phyloP scores from a whole-genome alignment of 768 basidiomycete species.

The Pulveroboletus sp. region DNA sequence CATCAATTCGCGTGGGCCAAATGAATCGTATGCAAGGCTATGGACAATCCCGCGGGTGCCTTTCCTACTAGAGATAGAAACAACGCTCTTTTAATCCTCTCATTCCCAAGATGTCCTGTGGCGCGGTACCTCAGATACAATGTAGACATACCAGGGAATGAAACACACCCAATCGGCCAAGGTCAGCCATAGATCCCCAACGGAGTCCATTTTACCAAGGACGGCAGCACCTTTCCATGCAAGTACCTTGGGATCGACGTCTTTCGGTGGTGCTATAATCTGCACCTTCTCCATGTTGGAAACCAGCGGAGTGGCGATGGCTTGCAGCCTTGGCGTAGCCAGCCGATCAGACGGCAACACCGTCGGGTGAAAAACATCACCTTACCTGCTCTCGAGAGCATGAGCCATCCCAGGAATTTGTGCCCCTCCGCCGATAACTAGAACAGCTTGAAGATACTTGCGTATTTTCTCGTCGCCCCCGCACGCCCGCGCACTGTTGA shows the following conservation, averaged over 20 bases:
- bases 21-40: neutral
- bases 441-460: slow-evolving; percentile 81
- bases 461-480: slow-evolving; percentile 87
- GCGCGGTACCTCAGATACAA: slow-evolving; percentile 4
- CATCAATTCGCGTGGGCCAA: neutral
- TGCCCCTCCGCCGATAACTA: slow-evolving; percentile 84
- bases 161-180: slow-evolving; percentile 76
- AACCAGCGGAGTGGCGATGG: slow-evolving; percentile 78
- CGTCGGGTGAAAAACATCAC: neutral
- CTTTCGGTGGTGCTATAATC: slow-evolving; percentile 92
- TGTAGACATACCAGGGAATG: slow-evolving; percentile 1
- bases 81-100: slow-evolving; percentile 78
- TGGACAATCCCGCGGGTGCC: neutral
- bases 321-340: slow-evolving; percentile 48
- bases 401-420: slow-evolving; percentile 78
- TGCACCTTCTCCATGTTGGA: slow-evolving; percentile 83
- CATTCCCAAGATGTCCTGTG: slow-evolving; percentile 72
- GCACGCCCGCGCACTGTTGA: slow-evolving; percentile 84
- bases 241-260: slow-evolving; percentile 83
- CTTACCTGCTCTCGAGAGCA: slow-evolving; percentile 81
- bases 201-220: slow-evolving; percentile 86
- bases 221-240: slow-evolving; percentile 95
- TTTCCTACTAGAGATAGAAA: slow-evolving; percentile 55
- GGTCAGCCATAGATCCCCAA: slow-evolving; percentile 86
- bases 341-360: slow-evolving; percentile 4